Conservation (phyloP, 306 rosid species). For the Cyclanthera cordifolia region DNA sequence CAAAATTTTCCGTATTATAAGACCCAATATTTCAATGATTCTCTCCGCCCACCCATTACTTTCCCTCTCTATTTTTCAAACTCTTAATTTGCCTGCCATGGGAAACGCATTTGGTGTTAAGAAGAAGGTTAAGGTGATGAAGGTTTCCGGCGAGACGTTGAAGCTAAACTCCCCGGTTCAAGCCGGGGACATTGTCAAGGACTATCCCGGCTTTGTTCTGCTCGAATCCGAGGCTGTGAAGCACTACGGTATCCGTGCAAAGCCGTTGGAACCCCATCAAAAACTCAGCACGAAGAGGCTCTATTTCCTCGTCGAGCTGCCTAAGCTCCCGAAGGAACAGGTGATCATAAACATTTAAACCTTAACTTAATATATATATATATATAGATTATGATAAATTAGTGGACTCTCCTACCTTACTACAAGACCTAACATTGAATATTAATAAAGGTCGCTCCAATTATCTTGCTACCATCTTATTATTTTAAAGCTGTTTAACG, state of each 20-base stretch:
- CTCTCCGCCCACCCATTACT: background rate
- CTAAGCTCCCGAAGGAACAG: conserved; percentile 22
- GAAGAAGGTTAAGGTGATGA: conserved; percentile 67
- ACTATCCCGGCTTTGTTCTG: conserved; percentile 59
- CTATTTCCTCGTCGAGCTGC: conserved; percentile 71
- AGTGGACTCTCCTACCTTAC: too few species aligned
- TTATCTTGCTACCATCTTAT: too few species aligned
- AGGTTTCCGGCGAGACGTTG: conserved; percentile 64
- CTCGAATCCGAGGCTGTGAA: conserved; percentile 71
- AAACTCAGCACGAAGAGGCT: conserved; percentile 42
- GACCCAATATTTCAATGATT: background rate
- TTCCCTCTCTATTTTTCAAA: too few species aligned
- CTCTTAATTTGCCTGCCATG: conserved; percentile 23
- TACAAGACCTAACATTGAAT: too few species aligned
- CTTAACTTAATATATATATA: too few species aligned
- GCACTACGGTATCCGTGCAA: conserved; percentile 68
- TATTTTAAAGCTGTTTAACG: too few species aligned
- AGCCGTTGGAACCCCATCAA: conserved; percentile 38
- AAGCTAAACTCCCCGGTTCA: conserved; percentile 48
- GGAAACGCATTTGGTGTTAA: conserved; percentile 65
- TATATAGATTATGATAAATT: too few species aligned
- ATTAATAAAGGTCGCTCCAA: too few species aligned
- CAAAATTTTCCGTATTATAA: background rate
- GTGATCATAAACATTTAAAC: background rate
- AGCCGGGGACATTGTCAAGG: conserved; percentile 40